These are phyloP conservation scores for Tuctoria greenei DNA, from an alignment of 176 grass and related monocot genomes.

Conservation along the genomic window DNA sequence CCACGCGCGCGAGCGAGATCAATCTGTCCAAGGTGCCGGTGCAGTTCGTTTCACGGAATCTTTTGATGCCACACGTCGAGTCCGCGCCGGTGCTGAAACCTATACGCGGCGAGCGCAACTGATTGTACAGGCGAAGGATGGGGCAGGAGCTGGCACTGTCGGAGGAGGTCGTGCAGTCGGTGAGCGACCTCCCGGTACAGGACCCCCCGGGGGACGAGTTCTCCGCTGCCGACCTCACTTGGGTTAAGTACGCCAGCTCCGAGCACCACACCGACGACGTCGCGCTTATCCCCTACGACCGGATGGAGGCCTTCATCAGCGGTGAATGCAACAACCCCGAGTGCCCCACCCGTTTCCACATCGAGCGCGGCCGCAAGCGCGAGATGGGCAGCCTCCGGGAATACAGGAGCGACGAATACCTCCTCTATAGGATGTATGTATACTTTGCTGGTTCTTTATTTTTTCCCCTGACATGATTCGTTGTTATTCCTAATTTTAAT, in stretches of 20 bases:
- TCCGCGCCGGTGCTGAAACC: neutral
- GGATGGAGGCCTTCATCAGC: constrained; percentile 76
- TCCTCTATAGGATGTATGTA: constrained; percentile 73
- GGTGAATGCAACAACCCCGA: constrained; percentile 75
- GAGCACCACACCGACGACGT: constrained; percentile 78
- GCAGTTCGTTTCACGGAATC: no score
- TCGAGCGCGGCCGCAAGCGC: constrained; percentile 75
- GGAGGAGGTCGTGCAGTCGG: constrained; percentile 44
- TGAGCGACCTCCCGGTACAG: constrained; percentile 71
- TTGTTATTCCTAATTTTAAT: neutral
- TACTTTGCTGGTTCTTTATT: neutral
- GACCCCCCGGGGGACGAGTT: constrained; percentile 76
- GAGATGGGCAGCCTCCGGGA: constrained; percentile 63
- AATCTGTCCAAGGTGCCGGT: no score
- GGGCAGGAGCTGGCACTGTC: neutral
- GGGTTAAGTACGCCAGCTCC: constrained; percentile 61
- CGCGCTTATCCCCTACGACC: constrained; percentile 69
- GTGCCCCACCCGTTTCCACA: constrained; percentile 82
- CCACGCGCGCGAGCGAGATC: no score
- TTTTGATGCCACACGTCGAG: neutral
- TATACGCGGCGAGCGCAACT: neutral
- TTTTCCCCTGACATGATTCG: neutral
- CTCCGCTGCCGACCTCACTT: constrained; percentile 66
- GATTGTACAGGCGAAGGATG: neutral
- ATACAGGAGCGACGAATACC: constrained; percentile 68